Base-by-base conservation (phyloP, 345 rosid genomes). In the Adansonia digitata region DNA sequence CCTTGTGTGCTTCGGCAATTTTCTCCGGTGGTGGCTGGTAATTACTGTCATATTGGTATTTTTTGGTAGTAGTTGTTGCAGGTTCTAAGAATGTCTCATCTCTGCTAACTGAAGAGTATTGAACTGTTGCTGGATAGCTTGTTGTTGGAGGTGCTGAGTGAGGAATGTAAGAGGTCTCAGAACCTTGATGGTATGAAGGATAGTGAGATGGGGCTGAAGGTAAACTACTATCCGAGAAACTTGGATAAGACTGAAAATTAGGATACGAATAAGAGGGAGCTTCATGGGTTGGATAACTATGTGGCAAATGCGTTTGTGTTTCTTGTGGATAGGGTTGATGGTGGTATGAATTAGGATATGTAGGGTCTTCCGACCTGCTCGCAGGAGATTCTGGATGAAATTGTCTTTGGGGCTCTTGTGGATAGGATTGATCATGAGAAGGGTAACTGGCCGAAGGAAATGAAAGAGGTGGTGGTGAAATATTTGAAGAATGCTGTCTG, bases 231-330 rank as follows among this genome's bases (percentile, higher is more conserved):
- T 91, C 98, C 0, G 88, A 73, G 77, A 93, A 93, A 81, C 97
- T 92, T 46, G 98, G 93, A 76, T 95, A 93, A 53, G 99, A 90
- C 40, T 95, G 99, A 81, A 95, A 93, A 76, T 93, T 88, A 71
- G 99, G 92, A 74, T 86, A 88, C 20, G 92, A 82, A 64, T 49
- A 84, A 12, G 88, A 62, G 71, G 91, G 77, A 74, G 79, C 70
- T 31, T 90, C 97, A 63, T 90, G 82, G 62, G 92, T 60, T 53
- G 84, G 85, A 81, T 87, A 88, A 81, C 80, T 83, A 59, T 81
- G 91, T 43, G 90, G 87, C 14, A 77, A 69, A 67, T 83, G 87
- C 57, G 80, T 92, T 69, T 84, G 96, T 29, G 81, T 82, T 66
- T 90, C 94, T 77, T 83, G 94, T 22, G 85, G 75, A 79, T 85